phyloP scores from a whole-genome alignment of 768 basidiomycete genomes.

The Termitomyces sp. region DNA sequence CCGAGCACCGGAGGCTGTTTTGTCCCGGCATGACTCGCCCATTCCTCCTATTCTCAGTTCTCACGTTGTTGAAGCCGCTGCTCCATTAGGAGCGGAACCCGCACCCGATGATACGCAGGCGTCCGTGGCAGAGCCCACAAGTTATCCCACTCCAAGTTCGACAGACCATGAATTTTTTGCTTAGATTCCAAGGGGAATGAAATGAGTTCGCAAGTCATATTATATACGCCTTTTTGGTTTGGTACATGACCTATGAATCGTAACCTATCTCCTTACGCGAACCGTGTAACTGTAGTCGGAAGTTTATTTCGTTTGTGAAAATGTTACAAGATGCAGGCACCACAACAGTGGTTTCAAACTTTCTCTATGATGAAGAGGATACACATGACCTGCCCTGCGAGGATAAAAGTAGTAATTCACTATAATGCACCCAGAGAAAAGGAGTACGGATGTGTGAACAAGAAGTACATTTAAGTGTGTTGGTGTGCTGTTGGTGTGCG shows the following conservation, averaged over 20 bases:
- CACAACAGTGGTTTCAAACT: neutral
- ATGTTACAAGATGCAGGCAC: neutral
- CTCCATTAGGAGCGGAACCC: neutral
- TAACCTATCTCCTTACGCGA: conserved; percentile 1
- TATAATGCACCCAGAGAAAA: neutral
- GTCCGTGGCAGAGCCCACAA: conserved; percentile 24
- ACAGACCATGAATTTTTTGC: conserved; percentile 35
- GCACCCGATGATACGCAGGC: conserved; percentile 6
- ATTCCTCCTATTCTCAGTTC: conserved; percentile 10
- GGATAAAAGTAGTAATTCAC: neutral
- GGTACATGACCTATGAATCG: conserved; percentile 8
- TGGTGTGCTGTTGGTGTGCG: neutral
- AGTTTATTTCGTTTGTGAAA: neutral
- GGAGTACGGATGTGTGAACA: neutral
- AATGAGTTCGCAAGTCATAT: conserved; percentile 8
- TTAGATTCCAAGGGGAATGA: conserved; percentile 15
- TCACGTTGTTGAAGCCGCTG: neutral
- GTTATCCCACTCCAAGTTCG: conserved; percentile 48
- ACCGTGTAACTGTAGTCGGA: neutral
- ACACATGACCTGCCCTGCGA: neutral
- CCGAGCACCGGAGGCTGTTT: conserved; percentile 59
- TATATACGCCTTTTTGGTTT: conserved; percentile 13
- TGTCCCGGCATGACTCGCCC: conserved; percentile 43
- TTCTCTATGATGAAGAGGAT: neutral
- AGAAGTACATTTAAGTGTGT: neutral